Base-by-base conservation (phyloP, 352 stramenopile species). In the Pythium phragmitis region DNA sequence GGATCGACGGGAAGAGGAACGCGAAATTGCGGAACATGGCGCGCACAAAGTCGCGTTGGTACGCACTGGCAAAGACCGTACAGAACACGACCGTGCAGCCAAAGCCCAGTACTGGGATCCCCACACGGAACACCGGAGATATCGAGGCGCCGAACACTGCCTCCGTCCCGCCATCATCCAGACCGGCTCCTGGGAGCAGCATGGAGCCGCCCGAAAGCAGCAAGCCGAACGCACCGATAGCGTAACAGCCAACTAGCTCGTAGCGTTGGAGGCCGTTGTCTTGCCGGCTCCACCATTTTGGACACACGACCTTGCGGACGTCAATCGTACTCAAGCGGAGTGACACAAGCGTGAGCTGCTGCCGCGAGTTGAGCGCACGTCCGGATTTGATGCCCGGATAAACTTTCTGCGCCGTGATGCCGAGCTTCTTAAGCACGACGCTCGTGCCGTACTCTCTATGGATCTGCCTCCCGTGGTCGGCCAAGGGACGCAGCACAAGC, bases 1-100 rank as follows among this genome's bases (percentile, higher is more conserved):
- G 64, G 9, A 71, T 46, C 6, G 64, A 71, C 19, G 58, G 53
- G 39, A 71, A 71, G 23, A 66, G 48, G 19, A 71, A 71, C 2
- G 7, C 37, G 19, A 71, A 71, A 16, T 63, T 67, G 7, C 42
- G 50, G 16, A 63, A 4, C 57, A 71, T 52, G 11, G 58, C 51
- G 8, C 58, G 57, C 8, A 61, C 37, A 12, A 71, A 21, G n/a
- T 67, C 57, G 36, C 47, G 37, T 36, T 71, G 57, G 36, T 49
- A 59, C 8, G 36, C 51, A 7, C 45, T 41, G 7, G 48, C 57
- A 30, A 71, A 63, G 1, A 19, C 23, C 12, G 7, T n/a, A 14
- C 34, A 57, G 55, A 71, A 71, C 21, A 59, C 28, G 4, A 33
- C 2, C 2, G 64, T 71, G 28, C 34, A 58, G 2, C 17, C 19